Percentiles rank a stretch among this genome's conserved stretches.
Evolutionary conservation across 306 rosid genomes (phyloP).

Genomic region (Pterocarpus macrocarpus): DNA sequence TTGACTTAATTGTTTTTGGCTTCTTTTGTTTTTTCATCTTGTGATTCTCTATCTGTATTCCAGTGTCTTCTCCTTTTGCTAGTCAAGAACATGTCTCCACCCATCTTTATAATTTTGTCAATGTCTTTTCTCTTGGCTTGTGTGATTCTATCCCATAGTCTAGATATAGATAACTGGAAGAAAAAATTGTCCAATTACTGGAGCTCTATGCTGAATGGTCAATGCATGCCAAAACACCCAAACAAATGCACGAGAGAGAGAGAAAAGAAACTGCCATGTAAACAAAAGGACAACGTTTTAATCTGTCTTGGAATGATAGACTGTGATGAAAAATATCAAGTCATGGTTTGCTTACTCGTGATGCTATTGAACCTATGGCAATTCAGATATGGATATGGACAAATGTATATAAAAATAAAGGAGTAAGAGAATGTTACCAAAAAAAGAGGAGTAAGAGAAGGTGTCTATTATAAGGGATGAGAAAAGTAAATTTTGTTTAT

Average conservation of each 20-base stretch:
- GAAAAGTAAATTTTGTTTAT: not conserved
- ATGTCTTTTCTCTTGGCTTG: conserved; percentile 28
- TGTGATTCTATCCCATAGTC: conserved; percentile 17
- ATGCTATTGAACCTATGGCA: conserved; percentile 20
- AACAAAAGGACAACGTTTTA: conserved; percentile 46
- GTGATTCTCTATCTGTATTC: conserved; percentile 53
- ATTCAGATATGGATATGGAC: not conserved
- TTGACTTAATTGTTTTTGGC: conserved; percentile 57
- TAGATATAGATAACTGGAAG: conserved; percentile 35
- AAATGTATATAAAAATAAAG: not conserved
- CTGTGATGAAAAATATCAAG: conserved; percentile 36
- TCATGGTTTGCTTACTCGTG: conserved; percentile 49
- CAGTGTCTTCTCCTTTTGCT: conserved; percentile 31
- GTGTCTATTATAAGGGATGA: not conserved
- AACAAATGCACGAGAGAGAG: conserved; percentile 43
- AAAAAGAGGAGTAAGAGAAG: not conserved
- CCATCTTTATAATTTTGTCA: not conserved
- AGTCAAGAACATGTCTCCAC: conserved; percentile 1
- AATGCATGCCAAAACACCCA: conserved; percentile 29
- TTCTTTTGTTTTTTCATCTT: conserved; percentile 51
- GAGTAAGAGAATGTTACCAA: not conserved
- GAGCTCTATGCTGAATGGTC: conserved; percentile 28
- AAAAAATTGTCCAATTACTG: conserved; percentile 43
- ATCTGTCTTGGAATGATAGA: conserved; percentile 19
- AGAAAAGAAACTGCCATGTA: conserved; percentile 4